phyloP scores from a whole-genome alignment of 2,329 filamentous ascomycete genomes.

The Whalleya microplaca region DNA sequence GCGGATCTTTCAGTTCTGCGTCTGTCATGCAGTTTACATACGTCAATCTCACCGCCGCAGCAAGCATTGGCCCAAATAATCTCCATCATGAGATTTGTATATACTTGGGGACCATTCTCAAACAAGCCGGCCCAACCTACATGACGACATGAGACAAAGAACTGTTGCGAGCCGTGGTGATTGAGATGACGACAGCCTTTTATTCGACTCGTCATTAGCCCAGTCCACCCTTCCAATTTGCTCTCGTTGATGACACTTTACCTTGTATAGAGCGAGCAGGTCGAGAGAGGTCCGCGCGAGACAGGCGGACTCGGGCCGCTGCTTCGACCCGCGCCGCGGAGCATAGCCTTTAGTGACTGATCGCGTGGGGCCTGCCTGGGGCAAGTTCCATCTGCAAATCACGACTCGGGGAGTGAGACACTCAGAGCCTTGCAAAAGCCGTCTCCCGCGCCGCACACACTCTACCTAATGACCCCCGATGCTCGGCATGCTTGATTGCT shows the following conservation, averaged over 20 bases:
- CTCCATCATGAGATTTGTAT: background rate
- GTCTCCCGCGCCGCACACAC: background rate
- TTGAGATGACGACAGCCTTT: background rate
- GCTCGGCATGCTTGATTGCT: constrained; percentile 3
- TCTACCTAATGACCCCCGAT: too few species aligned
- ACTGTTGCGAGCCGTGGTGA: constrained; percentile 8
- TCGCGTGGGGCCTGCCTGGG: background rate
- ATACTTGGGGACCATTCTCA: background rate
- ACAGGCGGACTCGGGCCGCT: constrained; percentile 7
- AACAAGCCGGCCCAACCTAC: background rate
- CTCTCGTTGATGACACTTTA: background rate
- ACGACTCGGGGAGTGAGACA: too few species aligned
- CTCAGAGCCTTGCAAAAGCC: background rate
- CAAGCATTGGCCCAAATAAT: background rate
- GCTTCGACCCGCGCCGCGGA: constrained; percentile 15
- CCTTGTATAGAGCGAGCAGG: background rate
- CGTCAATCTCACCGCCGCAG: background rate
- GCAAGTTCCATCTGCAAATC: background rate
- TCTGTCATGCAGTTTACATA: too few species aligned
- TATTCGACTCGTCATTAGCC: background rate
- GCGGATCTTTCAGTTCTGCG: background rate
- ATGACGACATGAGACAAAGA: background rate
- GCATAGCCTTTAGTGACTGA: background rate
- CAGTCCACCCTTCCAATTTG: background rate
- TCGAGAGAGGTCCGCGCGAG: background rate